Conservation (phyloP, 306 rosid species). For the Cucumis hystrix region DNA sequence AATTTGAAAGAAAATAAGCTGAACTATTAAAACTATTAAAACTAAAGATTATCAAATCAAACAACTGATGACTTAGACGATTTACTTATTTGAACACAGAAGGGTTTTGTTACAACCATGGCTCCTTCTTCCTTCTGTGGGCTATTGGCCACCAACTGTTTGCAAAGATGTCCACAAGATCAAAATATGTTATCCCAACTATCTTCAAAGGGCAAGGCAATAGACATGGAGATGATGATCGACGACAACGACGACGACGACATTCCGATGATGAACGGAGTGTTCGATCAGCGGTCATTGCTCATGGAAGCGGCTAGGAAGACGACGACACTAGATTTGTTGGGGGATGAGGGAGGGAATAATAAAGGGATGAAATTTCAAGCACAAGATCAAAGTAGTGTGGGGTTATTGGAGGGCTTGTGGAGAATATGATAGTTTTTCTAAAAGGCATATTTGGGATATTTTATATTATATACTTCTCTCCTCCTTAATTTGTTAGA, state of each 20-base stretch:
- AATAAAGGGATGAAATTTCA: not conserved
- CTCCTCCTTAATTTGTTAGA: not conserved
- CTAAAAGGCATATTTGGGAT: not conserved
- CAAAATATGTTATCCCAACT: constrained; percentile 5
- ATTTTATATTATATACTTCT: not conserved
- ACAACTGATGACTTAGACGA: too few species aligned
- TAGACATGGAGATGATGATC: not conserved
- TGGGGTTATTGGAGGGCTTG: constrained; percentile 32
- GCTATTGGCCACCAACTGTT: constrained; percentile 5
- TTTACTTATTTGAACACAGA: too few species aligned
- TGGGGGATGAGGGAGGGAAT: constrained; percentile 43
- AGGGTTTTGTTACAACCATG: constrained; percentile 16
- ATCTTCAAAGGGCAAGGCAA: not conserved
- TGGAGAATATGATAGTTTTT: not conserved
- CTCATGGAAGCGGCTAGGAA: not conserved
- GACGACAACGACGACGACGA: not conserved
- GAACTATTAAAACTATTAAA: too few species aligned
- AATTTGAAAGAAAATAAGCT: too few species aligned
- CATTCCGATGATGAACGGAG: not conserved
- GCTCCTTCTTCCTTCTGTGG: constrained; percentile 36
- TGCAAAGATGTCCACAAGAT: constrained; percentile 8
- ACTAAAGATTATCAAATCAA: too few species aligned
- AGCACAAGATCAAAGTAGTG: constrained; percentile 12
- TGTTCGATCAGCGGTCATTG: not conserved
- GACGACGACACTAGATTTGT: constrained; percentile 57